Evolutionary conservation across 1,284 basidiomycete species (phyloP), one percentile per base, ranked within the genome.

Genomic region (Sporisorium scitamineum): DNA sequence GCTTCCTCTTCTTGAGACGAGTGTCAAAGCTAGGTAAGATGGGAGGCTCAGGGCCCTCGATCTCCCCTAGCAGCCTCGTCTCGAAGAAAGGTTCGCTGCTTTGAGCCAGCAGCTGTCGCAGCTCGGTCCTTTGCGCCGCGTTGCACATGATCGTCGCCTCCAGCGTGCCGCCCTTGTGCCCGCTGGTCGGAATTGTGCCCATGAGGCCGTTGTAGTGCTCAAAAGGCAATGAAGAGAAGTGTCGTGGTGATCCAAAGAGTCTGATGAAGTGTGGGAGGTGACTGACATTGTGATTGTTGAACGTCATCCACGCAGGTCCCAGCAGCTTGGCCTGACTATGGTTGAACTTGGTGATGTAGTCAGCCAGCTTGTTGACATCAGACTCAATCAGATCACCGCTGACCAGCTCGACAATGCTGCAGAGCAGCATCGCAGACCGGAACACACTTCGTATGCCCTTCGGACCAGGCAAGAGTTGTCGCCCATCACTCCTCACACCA

Each of bases 241-340:
- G 42, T 20, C 20, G 20, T 1, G 39, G 41, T n/a, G 60, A 29
- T 3, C 60, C 52, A 29, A 27, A 61, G 11, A 5, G 27, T n/a
- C 20, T 41, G 48, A 52, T 60, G 37, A 60, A 60, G 2, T 31
- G 2, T 1, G 47, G 24, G 9, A 60, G 13, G 39, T 60, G 57
- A 7, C n/a, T 42, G 14, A 26, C 48, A 8, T 41, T 37, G 29
- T 60, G 57, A 24, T 29, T 61, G 24, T 60, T 60, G 48, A 22
- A 60, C 24, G 57, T 52, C 34, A 60, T 20, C 57, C 57, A 60
- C 16, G 22, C 57, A 7, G 48, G 57, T 14, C 57, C 57, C n/a
- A 60, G 48, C 8, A 52, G 18, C 14, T 42, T 42, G 5, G 57
- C 47, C 26, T 52, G 57, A 16, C 20, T n/a, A 18, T 27, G 22